Evolutionary conservation across 1,139 yeast species (phyloP), one percentile per base, ranked within the genome.

Genomic region (Scheffersomyces titani): DNA sequence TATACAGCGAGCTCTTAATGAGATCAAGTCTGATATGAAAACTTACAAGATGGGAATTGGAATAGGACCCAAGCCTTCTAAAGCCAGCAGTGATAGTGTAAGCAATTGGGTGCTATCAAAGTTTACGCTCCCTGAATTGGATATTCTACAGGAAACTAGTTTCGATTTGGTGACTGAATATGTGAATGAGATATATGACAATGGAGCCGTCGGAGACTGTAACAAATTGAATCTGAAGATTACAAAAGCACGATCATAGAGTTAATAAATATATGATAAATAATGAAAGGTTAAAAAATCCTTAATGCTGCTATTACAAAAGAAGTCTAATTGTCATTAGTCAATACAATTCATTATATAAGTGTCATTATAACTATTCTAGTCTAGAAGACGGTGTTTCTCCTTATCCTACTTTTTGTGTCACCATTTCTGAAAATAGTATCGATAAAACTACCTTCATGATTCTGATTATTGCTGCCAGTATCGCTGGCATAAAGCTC

Each of bases 41-140:
- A 66, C 70, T 3, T 71, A 59, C 55, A 77, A 77, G 59, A 63
- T 79, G 36, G 82, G 81, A 0, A 63, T 79, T 6, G 83, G 83
- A 0, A 76, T 79, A 36, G 83, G 83, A 0, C 83, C 83, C 3
- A 79, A 79, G 59, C 83, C 83, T 0, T 55, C 58, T 6, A 70
- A 63, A 57, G 75, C 80, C 0, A 62, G 72, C 18, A 67, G 64
- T 50, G 78, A 71, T 54, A 68, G 72, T 3, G 77, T 79, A 77
- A 74, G 76, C 3, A 56, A 67, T 16, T 79, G 83, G 83, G 82
- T 78, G 13, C 67, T 79, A 40, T 69, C 80, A 2, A 57, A 59
- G 13, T 73, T 76, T 57, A 67, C 59, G 24, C 57, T 50, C 4
- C 58, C 61, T 0, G 66, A 63, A 51, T 57, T 54, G 51, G 24